phyloP scores from a whole-genome alignment of 2,329 filamentous ascomycete genomes.

The Colletotrichum abscissum region DNA sequence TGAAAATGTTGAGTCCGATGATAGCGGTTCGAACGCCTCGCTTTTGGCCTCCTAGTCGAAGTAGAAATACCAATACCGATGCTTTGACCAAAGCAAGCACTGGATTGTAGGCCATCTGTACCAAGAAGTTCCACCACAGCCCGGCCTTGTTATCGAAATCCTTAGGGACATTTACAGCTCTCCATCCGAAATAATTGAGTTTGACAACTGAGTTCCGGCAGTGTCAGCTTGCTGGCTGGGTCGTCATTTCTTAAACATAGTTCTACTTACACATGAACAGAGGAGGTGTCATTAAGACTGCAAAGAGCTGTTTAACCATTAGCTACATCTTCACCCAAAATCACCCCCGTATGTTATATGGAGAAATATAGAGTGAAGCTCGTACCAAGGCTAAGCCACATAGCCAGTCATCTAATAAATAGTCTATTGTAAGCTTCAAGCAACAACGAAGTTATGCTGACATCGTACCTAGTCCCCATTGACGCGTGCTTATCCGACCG shows the following conservation, averaged over 20 bases:
- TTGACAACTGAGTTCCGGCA: slow-evolving; percentile 38
- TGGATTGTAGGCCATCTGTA: slow-evolving; percentile 56
- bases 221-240: neutral
- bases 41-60: slow-evolving; percentile 52
- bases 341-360: no score
- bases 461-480: slow-evolving; percentile 41
- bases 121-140: slow-evolving; percentile 44
- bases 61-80: slow-evolving; percentile 56
- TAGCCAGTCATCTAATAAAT: slow-evolving; percentile 39
- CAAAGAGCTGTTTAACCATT: slow-evolving; percentile 8
- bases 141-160: slow-evolving; percentile 36
- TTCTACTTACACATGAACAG: slow-evolving; percentile 42
- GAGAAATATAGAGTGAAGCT: no score
- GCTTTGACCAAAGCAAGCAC: slow-evolving; percentile 57
- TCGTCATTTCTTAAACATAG: neutral
- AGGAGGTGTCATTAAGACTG: slow-evolving; percentile 35
- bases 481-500: slow-evolving; percentile 40
- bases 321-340: neutral
- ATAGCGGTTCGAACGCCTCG: slow-evolving; percentile 40
- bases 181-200: slow-evolving; percentile 44
- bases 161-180: slow-evolving; percentile 8
- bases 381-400: slow-evolving; percentile 40
- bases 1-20: neutral
- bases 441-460: neutral
- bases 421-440: neutral